A percentile compares a stretch with the other conserved stretches of the same genome.
Evolutionary conservation across 768 basidiomycete species (phyloP).

Genomic region (Lentinula guzmanii): DNA sequence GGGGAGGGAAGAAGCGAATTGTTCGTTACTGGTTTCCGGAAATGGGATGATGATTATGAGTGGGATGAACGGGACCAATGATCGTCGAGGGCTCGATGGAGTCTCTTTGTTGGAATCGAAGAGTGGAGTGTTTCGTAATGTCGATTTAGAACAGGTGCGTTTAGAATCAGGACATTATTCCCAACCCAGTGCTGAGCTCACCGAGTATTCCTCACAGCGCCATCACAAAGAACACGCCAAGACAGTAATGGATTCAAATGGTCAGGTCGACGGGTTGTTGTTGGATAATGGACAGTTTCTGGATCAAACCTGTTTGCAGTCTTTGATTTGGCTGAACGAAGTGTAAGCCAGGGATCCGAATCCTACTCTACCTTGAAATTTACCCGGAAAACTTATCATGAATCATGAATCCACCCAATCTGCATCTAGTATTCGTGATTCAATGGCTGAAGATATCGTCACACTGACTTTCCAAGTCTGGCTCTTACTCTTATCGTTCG

Average conservation of each 20-base stretch:
- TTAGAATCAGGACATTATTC: too few species aligned
- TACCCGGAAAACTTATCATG: background rate
- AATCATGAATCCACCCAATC: background rate
- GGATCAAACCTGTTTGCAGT: constrained; percentile 29
- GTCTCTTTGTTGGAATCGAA: background rate
- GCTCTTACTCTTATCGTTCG: constrained; percentile 37
- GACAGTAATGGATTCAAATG: constrained; percentile 4
- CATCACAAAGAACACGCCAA: background rate
- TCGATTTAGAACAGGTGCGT: background rate
- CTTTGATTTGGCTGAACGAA: constrained; percentile 39
- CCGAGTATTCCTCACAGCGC: background rate
- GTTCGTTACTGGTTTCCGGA: constrained; percentile 7
- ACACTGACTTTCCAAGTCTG: constrained; percentile 41
- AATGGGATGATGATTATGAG: background rate
- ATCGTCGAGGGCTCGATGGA: too few species aligned
- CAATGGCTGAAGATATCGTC: constrained; percentile 42
- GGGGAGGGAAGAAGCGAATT: constrained; percentile 16
- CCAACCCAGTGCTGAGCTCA: too few species aligned
- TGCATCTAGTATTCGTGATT: constrained; percentile 16
- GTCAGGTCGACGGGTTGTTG: constrained; percentile 8
- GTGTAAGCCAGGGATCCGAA: constrained; percentile 24
- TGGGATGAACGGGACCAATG: too few species aligned
- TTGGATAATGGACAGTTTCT: constrained; percentile 5
- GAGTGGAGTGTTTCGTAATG: background rate
- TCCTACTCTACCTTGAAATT: too few species aligned